These are phyloP conservation scores for Candida glucosophila DNA, from an alignment of 1,139 yeast genomes.

Conservation along the genomic window DNA sequence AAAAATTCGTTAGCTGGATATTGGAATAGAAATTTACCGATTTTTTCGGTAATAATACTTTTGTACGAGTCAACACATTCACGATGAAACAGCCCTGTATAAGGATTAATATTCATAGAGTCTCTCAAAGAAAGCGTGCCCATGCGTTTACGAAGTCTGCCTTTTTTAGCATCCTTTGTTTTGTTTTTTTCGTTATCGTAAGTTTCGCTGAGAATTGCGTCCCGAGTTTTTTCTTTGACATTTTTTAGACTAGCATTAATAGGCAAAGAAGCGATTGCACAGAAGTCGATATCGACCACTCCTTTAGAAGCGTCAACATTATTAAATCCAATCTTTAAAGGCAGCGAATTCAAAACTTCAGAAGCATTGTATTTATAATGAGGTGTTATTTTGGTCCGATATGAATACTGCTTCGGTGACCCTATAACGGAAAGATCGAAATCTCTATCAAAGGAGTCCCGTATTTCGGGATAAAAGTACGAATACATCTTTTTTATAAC, in stretches of 20 bases:
- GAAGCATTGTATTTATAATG: constrained; percentile 15
- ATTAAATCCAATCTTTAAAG: constrained; percentile 23
- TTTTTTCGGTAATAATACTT: constrained; percentile 20
- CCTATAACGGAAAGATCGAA: too few species aligned
- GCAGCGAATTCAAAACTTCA: constrained; percentile 1
- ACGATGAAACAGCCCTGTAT: constrained; percentile 22
- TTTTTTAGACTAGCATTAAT: constrained; percentile 14
- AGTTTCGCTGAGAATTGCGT: constrained; percentile 2
- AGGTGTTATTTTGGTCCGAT: constrained; percentile 32
- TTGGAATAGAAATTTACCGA: constrained; percentile 23
- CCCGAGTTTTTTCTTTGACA: constrained; percentile 8
- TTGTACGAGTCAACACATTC: constrained; percentile 18
- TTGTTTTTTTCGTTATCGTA: constrained; percentile 3
- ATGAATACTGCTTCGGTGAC: constrained; percentile 28
- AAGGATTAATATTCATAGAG: constrained; percentile 21
- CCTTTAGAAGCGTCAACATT: constrained; percentile 14
- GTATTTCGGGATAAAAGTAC: constrained; percentile 25
- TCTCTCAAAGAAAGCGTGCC: constrained; percentile 23
- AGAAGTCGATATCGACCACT: constrained; percentile 20
- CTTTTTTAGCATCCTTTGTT: not conserved
- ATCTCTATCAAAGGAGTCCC: constrained; percentile 6
- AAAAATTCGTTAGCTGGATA: constrained; percentile 28
- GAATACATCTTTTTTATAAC: constrained; percentile 26
- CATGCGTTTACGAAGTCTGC: constrained; percentile 6
- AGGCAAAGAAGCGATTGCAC: constrained; percentile 22